Evolutionary conservation across 768 basidiomycete species (phyloP).

Genomic region (Chalciporus piperatus): DNA sequence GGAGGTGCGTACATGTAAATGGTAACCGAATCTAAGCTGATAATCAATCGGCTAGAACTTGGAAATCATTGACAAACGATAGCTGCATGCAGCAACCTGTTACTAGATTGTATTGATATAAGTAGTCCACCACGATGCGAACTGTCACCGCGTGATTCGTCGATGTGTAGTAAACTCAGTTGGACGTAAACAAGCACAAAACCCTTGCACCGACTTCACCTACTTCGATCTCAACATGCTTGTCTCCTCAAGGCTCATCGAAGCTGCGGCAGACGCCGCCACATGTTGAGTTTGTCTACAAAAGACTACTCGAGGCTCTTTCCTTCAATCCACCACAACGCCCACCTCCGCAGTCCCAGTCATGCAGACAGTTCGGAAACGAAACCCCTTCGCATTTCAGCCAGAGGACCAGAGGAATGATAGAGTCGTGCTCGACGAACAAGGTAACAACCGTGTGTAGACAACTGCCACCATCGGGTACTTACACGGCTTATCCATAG

Average conservation of each 20-base stretch:
- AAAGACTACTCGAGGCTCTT: conserved; percentile 1
- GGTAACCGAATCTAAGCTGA: neutral
- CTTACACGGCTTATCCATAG: conserved; percentile 34
- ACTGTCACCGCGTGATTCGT: too few species aligned
- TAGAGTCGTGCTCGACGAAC: conserved; percentile 46
- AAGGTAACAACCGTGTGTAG: conserved; percentile 36
- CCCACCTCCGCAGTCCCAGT: neutral
- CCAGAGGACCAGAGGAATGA: conserved; percentile 33
- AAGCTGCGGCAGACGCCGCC: conserved; percentile 1
- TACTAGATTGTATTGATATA: too few species aligned
- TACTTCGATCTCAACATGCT: neutral
- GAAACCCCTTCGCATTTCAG: conserved; percentile 43
- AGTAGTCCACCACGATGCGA: too few species aligned
- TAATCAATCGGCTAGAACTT: neutral
- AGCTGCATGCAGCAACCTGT: too few species aligned
- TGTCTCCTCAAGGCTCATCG: neutral
- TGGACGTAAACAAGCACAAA: conserved; percentile 18
- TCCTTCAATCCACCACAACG: neutral
- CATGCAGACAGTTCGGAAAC: conserved; percentile 39
- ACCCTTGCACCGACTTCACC: conserved; percentile 17
- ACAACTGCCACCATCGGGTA: neutral
- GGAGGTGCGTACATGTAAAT: too few species aligned
- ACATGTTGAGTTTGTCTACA: conserved; percentile 5
- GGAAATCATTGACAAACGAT: too few species aligned
- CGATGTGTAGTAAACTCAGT: too few species aligned